These are phyloP conservation scores for Fusarium dimerum DNA, from an alignment of 2,329 filamentous ascomycete genomes.

Conservation along the genomic window DNA sequence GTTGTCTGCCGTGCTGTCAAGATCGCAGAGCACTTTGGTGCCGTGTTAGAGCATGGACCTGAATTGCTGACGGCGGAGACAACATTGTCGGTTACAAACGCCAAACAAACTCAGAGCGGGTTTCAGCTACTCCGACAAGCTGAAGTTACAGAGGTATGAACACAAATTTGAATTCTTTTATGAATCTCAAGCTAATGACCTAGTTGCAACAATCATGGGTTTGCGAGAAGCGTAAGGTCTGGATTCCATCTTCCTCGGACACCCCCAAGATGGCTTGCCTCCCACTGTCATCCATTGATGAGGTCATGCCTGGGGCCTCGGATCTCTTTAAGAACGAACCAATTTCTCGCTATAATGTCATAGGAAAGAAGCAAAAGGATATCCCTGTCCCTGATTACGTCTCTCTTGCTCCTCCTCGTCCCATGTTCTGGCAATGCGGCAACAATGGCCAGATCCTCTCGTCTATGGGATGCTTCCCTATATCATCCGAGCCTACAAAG, in stretches of 20 bases:
- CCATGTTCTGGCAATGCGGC: constrained; percentile 13
- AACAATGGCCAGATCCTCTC: constrained; percentile 10
- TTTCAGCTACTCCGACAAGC: constrained; percentile 19
- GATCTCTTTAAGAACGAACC: constrained; percentile 1
- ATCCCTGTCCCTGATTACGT: constrained; percentile 6
- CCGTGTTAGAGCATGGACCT: constrained; percentile 20
- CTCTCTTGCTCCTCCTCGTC: constrained; percentile 3
- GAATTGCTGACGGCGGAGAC: not conserved
- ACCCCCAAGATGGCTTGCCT: not conserved
- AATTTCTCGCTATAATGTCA: not conserved
- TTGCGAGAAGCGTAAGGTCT: constrained; percentile 3
- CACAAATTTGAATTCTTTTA: no score
- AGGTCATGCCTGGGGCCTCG: constrained; percentile 5
- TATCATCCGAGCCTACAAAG: constrained; percentile 12
- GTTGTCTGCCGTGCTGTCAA: constrained; percentile 18
- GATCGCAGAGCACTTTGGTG: constrained; percentile 21
- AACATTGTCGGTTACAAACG: constrained; percentile 7
- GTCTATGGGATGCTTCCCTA: constrained; percentile 10
- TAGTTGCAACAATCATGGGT: constrained; percentile 18
- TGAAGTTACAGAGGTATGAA: constrained; percentile 13
- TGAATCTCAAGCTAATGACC: not conserved
- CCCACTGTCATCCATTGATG: not conserved
- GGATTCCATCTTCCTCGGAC: constrained; percentile 3
- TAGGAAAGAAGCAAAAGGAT: not conserved
- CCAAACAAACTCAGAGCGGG: constrained; percentile 13